Base-by-base conservation (phyloP, 257 asterid species). In the Solanum verrucosum region DNA sequence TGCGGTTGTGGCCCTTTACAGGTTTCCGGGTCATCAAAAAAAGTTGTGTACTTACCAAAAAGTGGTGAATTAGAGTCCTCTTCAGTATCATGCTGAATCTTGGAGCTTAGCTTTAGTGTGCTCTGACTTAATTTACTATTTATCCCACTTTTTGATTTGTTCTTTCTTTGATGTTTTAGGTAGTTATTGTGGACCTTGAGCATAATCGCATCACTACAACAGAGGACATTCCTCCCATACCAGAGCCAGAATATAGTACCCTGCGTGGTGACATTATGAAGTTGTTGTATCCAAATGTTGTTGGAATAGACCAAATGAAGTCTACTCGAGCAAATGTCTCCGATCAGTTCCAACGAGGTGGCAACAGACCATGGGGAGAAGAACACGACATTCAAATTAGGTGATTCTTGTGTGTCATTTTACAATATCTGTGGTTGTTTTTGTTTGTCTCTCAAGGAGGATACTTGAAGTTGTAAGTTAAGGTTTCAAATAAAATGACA, bases 111-210 rank as follows among this genome's bases (percentile, higher is more conserved):
- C 71, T 18, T 82, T 49, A 31, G 29, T 49, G 29, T 82, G 42
- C 71, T 31, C 21, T 49, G 18, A 49, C 86, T 18, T 52, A 49
- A 82, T 82, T 81, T 82, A 31, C 44, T 7, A 49, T 49, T 49
- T 82, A 31, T 46, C 31, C 70, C 34, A 49, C 29, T 29, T 29
- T 82, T 31, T 31, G 44, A 49, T 49, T 49, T 82, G 86, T 82
- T 40, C 31, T 82, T 81, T 79, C 83, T 56, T 72, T 70, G 87
- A 81, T 89, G 82, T 89, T 92, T 93, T 92, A 96, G 99, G 99
- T 96, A 67, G 99, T 96, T 21, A 94, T 96, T 89, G 99, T 96
- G 87, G 98, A 96, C 92, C 98, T 96, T 90, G 98, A 94, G 89
- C 98, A 92, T 90, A 95, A 96, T 93, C 93, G 91, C 91, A 93